phyloP scores from a whole-genome alignment of 139 green algal species.

The Micractinium conductrix region DNA sequence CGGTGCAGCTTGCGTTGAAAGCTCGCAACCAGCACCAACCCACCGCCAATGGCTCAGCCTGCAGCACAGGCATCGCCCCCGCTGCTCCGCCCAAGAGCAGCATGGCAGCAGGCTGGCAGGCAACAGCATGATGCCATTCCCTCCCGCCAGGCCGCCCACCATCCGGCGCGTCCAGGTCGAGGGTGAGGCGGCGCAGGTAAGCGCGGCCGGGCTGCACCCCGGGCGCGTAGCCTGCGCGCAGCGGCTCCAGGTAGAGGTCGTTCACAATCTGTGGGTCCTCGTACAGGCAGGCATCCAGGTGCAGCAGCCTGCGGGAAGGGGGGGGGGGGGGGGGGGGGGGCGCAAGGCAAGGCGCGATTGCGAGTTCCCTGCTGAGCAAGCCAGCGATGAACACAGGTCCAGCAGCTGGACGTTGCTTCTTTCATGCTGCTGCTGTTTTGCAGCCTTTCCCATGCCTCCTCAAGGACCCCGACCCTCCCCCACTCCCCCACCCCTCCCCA shows the following conservation, averaged over 20 bases:
- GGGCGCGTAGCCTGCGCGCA: slow-evolving; percentile 15
- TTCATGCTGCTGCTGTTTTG: too few relatives aligned
- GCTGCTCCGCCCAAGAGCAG: too few relatives aligned
- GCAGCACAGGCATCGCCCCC: not conserved
- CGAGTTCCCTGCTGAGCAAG: not conserved
- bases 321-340: not conserved
- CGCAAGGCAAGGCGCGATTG: not conserved
- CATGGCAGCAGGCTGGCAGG: not conserved
- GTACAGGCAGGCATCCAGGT: slow-evolving; percentile 71
- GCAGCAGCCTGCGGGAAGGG: slow-evolving; percentile 37
- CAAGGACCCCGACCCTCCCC: not conserved
- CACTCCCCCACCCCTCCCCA: not conserved
- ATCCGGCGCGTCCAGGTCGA: slow-evolving; percentile 34
- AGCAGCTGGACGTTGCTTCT: too few relatives aligned
- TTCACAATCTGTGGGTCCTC: slow-evolving; percentile 65
- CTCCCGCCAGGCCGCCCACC: too few relatives aligned
- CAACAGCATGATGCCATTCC: not conserved
- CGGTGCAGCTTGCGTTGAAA: too few relatives aligned
- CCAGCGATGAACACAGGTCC: too few relatives aligned
- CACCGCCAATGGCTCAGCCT: too few relatives aligned
- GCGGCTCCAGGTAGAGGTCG: slow-evolving; percentile 32
- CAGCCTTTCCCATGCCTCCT: not conserved
- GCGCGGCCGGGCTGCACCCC: not conserved
- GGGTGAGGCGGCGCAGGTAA: slow-evolving; percentile 22
- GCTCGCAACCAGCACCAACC: too few relatives aligned